Conservation (phyloP, 768 basidiomycete genomes). For the Leccinum broughii region DNA sequence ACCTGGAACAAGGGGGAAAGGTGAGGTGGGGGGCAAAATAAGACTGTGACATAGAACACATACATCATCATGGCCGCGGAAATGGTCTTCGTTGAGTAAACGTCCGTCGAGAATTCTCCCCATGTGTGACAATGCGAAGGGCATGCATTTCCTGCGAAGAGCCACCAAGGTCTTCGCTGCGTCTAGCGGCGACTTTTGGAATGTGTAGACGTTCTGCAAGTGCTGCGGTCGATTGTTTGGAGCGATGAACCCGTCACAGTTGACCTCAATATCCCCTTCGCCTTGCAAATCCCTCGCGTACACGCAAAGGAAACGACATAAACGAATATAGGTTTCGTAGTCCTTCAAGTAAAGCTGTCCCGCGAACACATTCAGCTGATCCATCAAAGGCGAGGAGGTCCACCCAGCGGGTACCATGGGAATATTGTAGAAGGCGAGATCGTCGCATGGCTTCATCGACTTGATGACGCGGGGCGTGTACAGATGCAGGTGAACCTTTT, state of each 20-base stretch:
- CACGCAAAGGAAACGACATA: not conserved
- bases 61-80: not conserved
- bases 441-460: conserved; percentile 33
- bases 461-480: conserved; percentile 42
- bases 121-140: conserved; percentile 41
- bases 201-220: conserved; percentile 19
- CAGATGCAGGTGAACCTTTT: conserved; percentile 40
- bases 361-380: not conserved
- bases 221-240: not conserved
- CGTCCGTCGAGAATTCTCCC: conserved; percentile 39
- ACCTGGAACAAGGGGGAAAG: not conserved
- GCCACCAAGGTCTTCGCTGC: conserved; percentile 22
- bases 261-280: not conserved
- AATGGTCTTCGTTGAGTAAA: conserved; percentile 18
- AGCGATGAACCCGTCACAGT: conserved; percentile 14
- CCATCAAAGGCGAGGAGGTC: not conserved
- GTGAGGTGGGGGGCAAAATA: not conserved
- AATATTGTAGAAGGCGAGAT: not conserved
- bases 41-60: not conserved
- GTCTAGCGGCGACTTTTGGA: conserved; percentile 38
- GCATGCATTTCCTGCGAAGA: conserved; percentile 42
- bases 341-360: not conserved
- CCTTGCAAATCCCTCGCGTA: not conserved
- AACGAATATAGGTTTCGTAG: conserved; percentile 23
- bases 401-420: not conserved